Evolutionary conservation across 352 stramenopile species (phyloP), one percentile per base, ranked within the genome.

Genomic region (Globisporangium uncinulatum): DNA sequence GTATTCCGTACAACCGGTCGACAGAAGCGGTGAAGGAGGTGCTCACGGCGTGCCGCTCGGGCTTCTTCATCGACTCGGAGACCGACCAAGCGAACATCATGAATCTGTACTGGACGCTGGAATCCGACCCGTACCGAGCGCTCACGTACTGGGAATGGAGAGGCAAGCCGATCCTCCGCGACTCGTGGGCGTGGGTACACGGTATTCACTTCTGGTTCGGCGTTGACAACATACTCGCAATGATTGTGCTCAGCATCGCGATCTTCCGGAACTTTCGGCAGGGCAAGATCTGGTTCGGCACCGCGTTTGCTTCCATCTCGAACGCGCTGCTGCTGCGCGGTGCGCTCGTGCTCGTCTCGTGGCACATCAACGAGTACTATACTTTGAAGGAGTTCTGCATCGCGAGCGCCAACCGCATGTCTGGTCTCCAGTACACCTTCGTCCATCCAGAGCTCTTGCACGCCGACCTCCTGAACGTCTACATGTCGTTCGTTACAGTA

Each of bases 41-140:
- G 14, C 57, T 61, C 5, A 70, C 73, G 7, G 57, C 70, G n/a
- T 53, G 61, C 29, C 63, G 63, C n/a, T 63, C 61, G 0, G 74
- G 74, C 0, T 76, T 82, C 51, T 78, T 71, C 20, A 51, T 72
- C 32, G 17, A 62, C 2, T 51, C 59, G 3, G 39, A 56, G 14
- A 52, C 65, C 1, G 57, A 69, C n/a, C 71, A 82, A 37, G 68
- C 67, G 0, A 82, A 82, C 43, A 53, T 73, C 14, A 65, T 71
- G 46, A 63, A 59, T 10, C 17, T 48, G 47, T 49, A 56, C 34
- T 72, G 69, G 63, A 36, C 17, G 20, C 19, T 78, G 1, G 56
- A 68, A 2, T 55, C 67, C 29, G 51, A 48, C 10, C 65, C 67
- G 2, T 8, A 44, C 10, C 20, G 15, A 0, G 52, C 64, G 8